Percentiles rank a stretch among this genome's conserved stretches.
Evolutionary conservation across 2,329 filamentous ascomycete species (phyloP).

Genomic region (Massarina eburnea): DNA sequence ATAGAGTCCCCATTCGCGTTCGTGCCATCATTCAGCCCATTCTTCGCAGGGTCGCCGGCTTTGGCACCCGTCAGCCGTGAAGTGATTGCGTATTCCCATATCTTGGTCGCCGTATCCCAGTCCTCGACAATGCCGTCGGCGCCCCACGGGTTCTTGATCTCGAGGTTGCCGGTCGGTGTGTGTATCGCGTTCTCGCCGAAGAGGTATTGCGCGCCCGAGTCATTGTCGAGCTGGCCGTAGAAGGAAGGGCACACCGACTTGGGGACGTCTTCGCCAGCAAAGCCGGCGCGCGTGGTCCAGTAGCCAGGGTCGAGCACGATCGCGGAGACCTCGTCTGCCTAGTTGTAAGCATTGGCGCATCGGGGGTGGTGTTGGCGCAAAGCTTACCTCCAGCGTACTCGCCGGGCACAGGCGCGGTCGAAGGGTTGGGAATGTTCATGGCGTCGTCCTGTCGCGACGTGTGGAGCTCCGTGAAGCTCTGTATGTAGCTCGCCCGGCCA

Average conservation of each 20-base stretch:
- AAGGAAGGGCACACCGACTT: slow-evolving; percentile 90
- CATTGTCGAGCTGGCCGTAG: slow-evolving; percentile 65
- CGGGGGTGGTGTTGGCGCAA: slow-evolving; percentile 7
- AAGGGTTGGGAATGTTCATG: slow-evolving; percentile 42
- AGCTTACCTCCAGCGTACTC: slow-evolving; percentile 51
- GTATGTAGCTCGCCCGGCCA: neutral
- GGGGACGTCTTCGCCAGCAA: slow-evolving; percentile 95
- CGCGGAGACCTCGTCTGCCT: slow-evolving; percentile 89
- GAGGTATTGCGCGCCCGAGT: slow-evolving; percentile 56
- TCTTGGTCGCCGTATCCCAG: slow-evolving; percentile 85
- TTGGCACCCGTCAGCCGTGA: slow-evolving; percentile 80
- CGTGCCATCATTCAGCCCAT: slow-evolving; percentile 73
- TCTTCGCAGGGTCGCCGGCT: slow-evolving; percentile 69
- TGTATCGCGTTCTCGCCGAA: slow-evolving; percentile 92
- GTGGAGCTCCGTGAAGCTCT: slow-evolving; percentile 7
- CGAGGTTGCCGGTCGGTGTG: slow-evolving; percentile 72
- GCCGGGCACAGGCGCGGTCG: slow-evolving; percentile 43
- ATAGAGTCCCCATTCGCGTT: slow-evolving; percentile 59
- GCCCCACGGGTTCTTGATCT: slow-evolving; percentile 90
- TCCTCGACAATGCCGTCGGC: slow-evolving; percentile 89
- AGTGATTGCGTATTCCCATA: slow-evolving; percentile 93
- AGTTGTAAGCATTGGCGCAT: slow-evolving; percentile 13
- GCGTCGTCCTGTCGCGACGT: slow-evolving; percentile 17
- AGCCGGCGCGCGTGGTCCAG: slow-evolving; percentile 87
- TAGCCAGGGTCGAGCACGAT: slow-evolving; percentile 96